phyloP scores from a whole-genome alignment of 768 basidiomycete species.

The Albatrellus ellisii region DNA sequence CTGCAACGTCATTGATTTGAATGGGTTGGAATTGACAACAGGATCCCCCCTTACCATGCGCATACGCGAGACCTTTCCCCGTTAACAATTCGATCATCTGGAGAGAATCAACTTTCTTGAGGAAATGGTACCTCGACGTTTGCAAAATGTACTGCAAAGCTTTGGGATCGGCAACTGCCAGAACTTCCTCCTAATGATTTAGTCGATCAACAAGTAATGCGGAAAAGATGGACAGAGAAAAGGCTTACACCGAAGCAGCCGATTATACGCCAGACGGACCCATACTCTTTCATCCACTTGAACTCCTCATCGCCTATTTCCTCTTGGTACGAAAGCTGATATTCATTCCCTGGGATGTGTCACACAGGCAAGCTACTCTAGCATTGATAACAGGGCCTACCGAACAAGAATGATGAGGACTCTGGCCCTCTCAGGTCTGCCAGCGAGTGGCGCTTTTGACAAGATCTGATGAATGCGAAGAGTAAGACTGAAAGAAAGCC shows the following conservation, averaged over 20 bases:
- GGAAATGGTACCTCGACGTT: conserved; percentile 7
- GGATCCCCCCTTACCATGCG: background rate
- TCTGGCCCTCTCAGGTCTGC: background rate
- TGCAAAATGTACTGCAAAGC: conserved; percentile 11
- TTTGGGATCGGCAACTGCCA: conserved; percentile 10
- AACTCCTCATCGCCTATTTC: conserved; percentile 18
- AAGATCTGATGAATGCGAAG: too few relatives aligned
- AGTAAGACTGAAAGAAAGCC: too few relatives aligned
- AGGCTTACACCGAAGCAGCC: conserved; percentile 14
- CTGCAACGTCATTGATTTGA: background rate
- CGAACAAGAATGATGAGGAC: background rate
- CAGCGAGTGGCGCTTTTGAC: background rate
- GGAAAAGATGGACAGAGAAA: background rate
- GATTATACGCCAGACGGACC: conserved; percentile 14
- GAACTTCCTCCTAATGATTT: conserved; percentile 1
- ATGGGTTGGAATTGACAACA: background rate
- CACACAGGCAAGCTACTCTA: background rate
- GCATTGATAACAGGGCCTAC: background rate
- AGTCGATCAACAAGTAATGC: background rate
- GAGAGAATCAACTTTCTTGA: conserved; percentile 17
- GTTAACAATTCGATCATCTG: background rate
- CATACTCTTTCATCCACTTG: conserved; percentile 18
- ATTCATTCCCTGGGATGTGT: conserved; percentile 15
- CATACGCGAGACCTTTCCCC: background rate
- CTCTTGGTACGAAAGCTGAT: conserved; percentile 13